Evolutionary conservation across 371 early-diverging fungal species (phyloP), one percentile per base, ranked within the genome.

Genomic region (Mortierella sp.): DNA sequence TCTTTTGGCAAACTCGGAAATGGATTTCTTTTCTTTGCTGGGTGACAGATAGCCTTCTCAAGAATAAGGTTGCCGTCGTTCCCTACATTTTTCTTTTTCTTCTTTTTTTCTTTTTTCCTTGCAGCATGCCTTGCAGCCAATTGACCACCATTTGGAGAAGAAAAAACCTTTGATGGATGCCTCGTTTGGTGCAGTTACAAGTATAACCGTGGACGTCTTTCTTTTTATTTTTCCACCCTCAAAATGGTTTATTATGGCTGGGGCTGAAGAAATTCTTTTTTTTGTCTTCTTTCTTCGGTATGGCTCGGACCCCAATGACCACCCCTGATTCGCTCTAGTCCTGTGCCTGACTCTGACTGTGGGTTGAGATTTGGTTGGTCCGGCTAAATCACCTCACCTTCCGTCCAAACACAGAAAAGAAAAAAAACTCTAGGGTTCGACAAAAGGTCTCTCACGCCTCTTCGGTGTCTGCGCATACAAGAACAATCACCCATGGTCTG

Each of bases 1-100:
- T 52, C 73, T 26, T 66, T 72, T 72, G 73, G 73, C 58, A 58
- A 48, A 19, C 31, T 31, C 7, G 31, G 31, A 55, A 31, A 31
- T 31, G 13, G 55, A 31, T 6, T 55, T 26, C 16, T 16, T 2
- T 45, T 14, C 5, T 45, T 5, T 45, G 14, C 19, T 2, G 13
- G 4, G 53, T 39, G 29, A 24, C 14, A 39, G 43, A 50, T 39
- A n/a, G n/a, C n/a, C n/a, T n/a, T n/a, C n/a, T n/a, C n/a, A n/a
- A n/a, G n/a, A n/a, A n/a, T 14, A 26, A 10, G 31, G 26, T 73
- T 31, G 66, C 47, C 24, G 0, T 13, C 39, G 41, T 55, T 37
- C 4, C 13, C 37, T 29, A 22, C 34, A 5, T 14, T 58, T 14
- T 11, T 16, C 9, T 2, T 43, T 4, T 43, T 48, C 37, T 39